phyloP scores from a whole-genome alignment of 2,329 filamentous ascomycete species.

The Microcyclosporella mali region DNA sequence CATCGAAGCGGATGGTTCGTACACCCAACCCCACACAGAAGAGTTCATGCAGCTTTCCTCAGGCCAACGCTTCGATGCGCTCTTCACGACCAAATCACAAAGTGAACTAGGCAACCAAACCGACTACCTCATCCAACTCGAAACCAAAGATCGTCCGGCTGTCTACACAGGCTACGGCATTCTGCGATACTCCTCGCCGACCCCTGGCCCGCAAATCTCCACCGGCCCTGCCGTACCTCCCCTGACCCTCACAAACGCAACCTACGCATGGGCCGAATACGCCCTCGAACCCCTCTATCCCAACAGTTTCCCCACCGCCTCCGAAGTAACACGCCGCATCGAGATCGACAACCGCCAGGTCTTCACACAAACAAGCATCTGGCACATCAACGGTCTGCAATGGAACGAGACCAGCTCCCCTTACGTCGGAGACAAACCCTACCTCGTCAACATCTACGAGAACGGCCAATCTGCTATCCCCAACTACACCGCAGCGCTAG shows the following conservation, averaged over 20 bases:
- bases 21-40: conserved; percentile 45
- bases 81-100: conserved; percentile 49
- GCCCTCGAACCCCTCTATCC: conserved; percentile 31
- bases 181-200: conserved; percentile 37
- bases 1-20: conserved; percentile 53
- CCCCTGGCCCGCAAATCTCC: conserved; percentile 13
- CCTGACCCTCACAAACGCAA: conserved; percentile 28
- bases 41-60: conserved; percentile 50
- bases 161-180: conserved; percentile 46
- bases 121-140: conserved; percentile 42
- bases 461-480: conserved; percentile 44
- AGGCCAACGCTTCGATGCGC: conserved; percentile 56
- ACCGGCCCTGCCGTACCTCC: conserved; percentile 21
- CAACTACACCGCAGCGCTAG: conserved; percentile 46
- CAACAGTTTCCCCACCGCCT: conserved; percentile 30
- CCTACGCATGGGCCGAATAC: conserved; percentile 36
- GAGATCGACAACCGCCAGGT: conserved; percentile 26
- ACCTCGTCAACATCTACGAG: conserved; percentile 49
- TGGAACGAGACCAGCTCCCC: conserved; percentile 21
- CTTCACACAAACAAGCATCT: conserved; percentile 12
- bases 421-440: conserved; percentile 34
- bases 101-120: conserved; percentile 39
- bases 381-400: conserved; percentile 18
- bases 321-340: conserved; percentile 32
- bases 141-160: conserved; percentile 46